Percentiles rank a stretch among this genome's conserved stretches.
Evolutionary conservation across 768 basidiomycete genomes (phyloP).

Genomic region (Amanita subjunquillea): DNA sequence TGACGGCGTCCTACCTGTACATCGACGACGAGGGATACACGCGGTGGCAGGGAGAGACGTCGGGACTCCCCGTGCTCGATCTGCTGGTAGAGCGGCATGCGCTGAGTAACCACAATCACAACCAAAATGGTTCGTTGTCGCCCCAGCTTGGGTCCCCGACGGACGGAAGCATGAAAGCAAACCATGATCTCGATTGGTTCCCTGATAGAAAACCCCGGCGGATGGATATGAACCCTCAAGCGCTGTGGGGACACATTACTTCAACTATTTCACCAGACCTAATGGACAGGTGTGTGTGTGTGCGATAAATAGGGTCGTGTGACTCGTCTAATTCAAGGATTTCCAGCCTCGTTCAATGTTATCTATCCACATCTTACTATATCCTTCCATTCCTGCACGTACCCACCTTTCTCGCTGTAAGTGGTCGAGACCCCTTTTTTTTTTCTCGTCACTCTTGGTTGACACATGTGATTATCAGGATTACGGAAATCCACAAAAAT

Average conservation of each 20-base stretch:
- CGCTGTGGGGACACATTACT: slow-evolving; percentile 80
- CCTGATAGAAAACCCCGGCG: slow-evolving; percentile 69
- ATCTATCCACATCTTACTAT: slow-evolving; percentile 88
- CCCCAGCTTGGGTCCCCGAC: slow-evolving; percentile 17
- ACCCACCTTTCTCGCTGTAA: slow-evolving; percentile 74
- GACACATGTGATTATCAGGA: slow-evolving; percentile 36
- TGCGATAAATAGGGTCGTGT: slow-evolving; percentile 13
- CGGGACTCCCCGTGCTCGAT: slow-evolving; percentile 83
- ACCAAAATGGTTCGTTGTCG: slow-evolving; percentile 16
- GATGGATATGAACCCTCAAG: slow-evolving; percentile 79
- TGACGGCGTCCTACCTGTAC: slow-evolving; percentile 76
- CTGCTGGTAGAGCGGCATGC: slow-evolving; percentile 66
- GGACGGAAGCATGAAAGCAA: slow-evolving; percentile 16
- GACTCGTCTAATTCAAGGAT: neutral
- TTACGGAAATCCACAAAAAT: slow-evolving; percentile 89
- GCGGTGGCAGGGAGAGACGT: slow-evolving; percentile 88
- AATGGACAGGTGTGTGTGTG: slow-evolving; percentile 82
- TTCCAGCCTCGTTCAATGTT: slow-evolving; percentile 66
- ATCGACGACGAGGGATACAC: slow-evolving; percentile 84
- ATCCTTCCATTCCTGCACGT: slow-evolving; percentile 89
- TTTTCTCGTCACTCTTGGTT: slow-evolving; percentile 10
- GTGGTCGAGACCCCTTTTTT: slow-evolving; percentile 12
- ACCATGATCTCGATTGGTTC: slow-evolving; percentile 55
- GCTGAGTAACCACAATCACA: slow-evolving; percentile 15
- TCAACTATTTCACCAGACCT: slow-evolving; percentile 80